Conservation (phyloP, 352 stramenopile species). For the Pythium dissotocum region DNA sequence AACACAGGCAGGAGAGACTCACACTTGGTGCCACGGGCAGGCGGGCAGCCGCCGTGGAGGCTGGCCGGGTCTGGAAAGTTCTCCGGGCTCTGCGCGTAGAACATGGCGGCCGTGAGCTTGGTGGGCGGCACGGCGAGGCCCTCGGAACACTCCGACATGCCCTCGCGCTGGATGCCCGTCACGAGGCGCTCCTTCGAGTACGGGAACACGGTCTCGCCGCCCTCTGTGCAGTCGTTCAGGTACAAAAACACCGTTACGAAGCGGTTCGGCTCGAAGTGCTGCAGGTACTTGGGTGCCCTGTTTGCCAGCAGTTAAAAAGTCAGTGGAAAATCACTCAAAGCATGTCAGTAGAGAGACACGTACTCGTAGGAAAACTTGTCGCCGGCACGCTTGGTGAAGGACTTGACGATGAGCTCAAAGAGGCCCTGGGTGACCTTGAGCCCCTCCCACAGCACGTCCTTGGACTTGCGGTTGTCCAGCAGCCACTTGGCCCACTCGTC, state of each 20-base stretch:
- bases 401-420: conserved; percentile 47
- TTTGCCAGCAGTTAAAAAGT: too few relatives aligned
- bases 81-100: conserved; percentile 70
- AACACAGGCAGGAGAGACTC: conserved; percentile 20
- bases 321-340: background rate
- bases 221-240: conserved; percentile 91
- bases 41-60: conserved; percentile 67
- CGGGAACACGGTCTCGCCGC: conserved; percentile 94
- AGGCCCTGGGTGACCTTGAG: conserved; percentile 35
- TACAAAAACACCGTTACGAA: conserved; percentile 96
- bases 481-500: conserved; percentile 57
- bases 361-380: conserved; percentile 46
- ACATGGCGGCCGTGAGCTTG: conserved; percentile 72
- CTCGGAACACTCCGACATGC: conserved; percentile 66
- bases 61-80: conserved; percentile 57
- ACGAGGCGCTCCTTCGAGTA: conserved; percentile 62
- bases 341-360: conserved; percentile 2
- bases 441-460: conserved; percentile 54
- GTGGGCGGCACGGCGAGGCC: conserved; percentile 59
- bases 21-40: conserved; percentile 62
- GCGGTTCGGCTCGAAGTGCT: conserved; percentile 87
- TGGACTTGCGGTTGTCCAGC: conserved; percentile 41
- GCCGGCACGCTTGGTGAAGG: conserved; percentile 54
- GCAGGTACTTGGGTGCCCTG: conserved; percentile 43
- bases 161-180: conserved; percentile 59